These are phyloP conservation scores for Dictyostelium brefeldianum DNA, from an alignment of 78 protist species.

Conservation along the genomic window DNA sequence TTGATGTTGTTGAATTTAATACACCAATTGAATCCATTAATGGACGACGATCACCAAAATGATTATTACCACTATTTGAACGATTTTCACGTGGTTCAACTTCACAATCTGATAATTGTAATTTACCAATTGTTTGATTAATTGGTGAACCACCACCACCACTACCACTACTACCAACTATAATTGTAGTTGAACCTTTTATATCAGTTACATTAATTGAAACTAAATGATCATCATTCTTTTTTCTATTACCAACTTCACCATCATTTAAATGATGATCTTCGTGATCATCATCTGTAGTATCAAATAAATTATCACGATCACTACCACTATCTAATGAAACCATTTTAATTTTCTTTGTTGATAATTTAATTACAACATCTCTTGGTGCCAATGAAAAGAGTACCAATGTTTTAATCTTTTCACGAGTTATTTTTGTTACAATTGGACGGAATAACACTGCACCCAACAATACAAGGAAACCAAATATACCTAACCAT, in stretches of 20 bases:
- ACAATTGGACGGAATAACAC: slow-evolving; percentile 55
- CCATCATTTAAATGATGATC: background rate
- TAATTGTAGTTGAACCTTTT: background rate
- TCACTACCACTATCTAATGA: slow-evolving; percentile 54
- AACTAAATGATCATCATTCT: background rate
- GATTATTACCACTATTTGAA: background rate
- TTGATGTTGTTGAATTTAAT: background rate
- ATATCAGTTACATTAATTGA: background rate
- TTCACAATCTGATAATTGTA: background rate
- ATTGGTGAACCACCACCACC: background rate
- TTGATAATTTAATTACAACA: slow-evolving; percentile 26
- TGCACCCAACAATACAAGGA: background rate
- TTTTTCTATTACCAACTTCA: background rate
- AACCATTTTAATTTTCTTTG: slow-evolving; percentile 14
- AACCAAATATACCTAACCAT: slow-evolving; percentile 41
- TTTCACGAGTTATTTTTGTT: slow-evolving; percentile 31
- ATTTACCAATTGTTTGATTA: too few relatives aligned
- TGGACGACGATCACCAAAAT: slow-evolving; percentile 23
- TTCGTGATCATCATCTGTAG: slow-evolving; percentile 1
- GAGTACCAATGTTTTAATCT: slow-evolving; percentile 19
- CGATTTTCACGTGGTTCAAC: background rate
- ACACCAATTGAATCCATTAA: background rate
- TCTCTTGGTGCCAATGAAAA: slow-evolving; percentile 73
- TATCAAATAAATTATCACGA: slow-evolving; percentile 38
- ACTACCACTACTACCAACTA: too few relatives aligned